A percentile compares a stretch with the other conserved stretches of the same genome.
These are phyloP conservation scores for Moricandia moricandioides DNA, from an alignment of 345 rosid species.

Conservation along the genomic window DNA sequence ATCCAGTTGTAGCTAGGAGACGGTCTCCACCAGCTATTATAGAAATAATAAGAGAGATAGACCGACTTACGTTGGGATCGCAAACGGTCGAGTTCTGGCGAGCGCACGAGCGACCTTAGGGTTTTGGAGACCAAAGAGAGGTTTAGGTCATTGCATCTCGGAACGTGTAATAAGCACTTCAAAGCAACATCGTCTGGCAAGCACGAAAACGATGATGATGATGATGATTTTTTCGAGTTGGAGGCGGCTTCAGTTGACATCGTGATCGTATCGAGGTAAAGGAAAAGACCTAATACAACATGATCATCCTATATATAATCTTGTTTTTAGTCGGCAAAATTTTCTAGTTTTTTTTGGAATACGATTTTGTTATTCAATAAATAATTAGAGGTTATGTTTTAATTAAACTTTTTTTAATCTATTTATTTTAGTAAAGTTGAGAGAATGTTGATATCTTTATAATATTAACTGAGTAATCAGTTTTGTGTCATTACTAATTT, in stretches of 20 bases:
- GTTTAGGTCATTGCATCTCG: not conserved
- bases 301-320: no score
- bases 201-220: not conserved
- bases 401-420: no score
- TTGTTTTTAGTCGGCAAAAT: no score
- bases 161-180: not conserved
- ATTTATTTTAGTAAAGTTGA: no score
- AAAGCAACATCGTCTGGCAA: not conserved
- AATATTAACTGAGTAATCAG: no score
- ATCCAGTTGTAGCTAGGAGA: not conserved
- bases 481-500: no score
- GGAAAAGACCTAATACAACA: no score
- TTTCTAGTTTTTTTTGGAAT: no score
- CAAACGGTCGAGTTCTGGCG: not conserved
- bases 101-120: not conserved
- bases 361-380: no score
- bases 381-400: no score
- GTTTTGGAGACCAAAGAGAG: not conserved
- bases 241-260: not conserved
- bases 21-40: no score
- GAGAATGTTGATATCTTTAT: no score
- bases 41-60: not conserved
- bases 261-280: not conserved
- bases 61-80: not conserved
- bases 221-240: not conserved